Evolutionary conservation across 176 grass and related monocot genomes (phyloP), one percentile per base, ranked within the genome.

Genomic region (Triticum urartu): DNA sequence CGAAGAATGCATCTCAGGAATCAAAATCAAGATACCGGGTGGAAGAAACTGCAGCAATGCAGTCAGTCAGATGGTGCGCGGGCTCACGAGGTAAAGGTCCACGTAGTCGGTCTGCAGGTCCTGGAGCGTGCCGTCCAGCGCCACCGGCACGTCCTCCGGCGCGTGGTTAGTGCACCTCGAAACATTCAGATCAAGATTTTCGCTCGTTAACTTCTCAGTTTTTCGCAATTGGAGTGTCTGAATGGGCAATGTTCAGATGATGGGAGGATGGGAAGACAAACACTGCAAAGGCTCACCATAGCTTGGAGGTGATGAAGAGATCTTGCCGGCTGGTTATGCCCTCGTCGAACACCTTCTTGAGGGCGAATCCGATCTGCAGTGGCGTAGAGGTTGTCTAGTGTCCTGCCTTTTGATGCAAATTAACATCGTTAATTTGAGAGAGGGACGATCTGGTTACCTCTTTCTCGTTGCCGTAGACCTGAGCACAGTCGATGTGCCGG

Each of bases 221-320:
- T 26, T 26, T 26, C 26, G 26, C 26, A 26, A 26, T 26, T 26
- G 26, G 26, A 26, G 7, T 45, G n/a, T 9, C 3, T 69, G 15
- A 36, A 18, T 69, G 11, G 68, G 22, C 5, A 42, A 42, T 22
- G 21, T 40, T 42, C 35, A 11, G n/a, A 25, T 25, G 11, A 24
- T 13, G 1, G 11, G 5, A 8, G 39, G 7, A 1, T 13, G n/a
- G 14, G 40, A 9, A 26, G 17, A 64, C 76, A 25, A 63, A 0
- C 75, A 38, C 39, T 26, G 1, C 20, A 26, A 11, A 14, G 17
- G 24, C 81, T 79, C 65, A 98, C 95, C 93, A 93, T 75, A 95
- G 85, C 78, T 98, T 98, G 59, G 93, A 93, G 34, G 95, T 98
- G 89, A 98, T 90, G 74, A 98, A 98, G 7, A 98, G 56, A 58